phyloP scores from a whole-genome alignment of 768 basidiomycete genomes.

The Lentinula raphanica region DNA sequence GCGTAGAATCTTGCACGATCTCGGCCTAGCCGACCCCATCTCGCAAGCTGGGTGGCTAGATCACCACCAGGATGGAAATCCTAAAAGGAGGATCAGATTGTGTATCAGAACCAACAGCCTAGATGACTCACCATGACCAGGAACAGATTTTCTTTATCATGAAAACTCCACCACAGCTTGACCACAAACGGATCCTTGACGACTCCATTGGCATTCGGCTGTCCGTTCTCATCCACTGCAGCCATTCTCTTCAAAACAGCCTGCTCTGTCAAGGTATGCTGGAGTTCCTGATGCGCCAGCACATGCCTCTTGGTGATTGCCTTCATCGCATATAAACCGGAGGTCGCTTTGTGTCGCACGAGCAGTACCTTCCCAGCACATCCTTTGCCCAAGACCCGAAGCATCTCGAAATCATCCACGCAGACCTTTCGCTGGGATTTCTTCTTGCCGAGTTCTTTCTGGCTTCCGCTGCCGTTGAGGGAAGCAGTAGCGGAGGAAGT shows the following conservation, averaged over 20 bases:
- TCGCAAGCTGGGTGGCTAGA: slow-evolving; percentile 92
- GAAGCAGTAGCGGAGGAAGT: slow-evolving; percentile 2
- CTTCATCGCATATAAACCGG: slow-evolving; percentile 86
- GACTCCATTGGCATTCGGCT: background rate
- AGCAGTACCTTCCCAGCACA: slow-evolving; percentile 96
- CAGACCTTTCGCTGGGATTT: slow-evolving; percentile 69
- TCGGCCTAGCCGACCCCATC: slow-evolving; percentile 90
- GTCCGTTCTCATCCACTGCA: slow-evolving; percentile 46
- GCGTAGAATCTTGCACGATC: slow-evolving; percentile 96
- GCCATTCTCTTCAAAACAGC: slow-evolving; percentile 93
- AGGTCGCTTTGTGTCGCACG: slow-evolving; percentile 71
- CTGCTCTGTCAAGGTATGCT: slow-evolving; percentile 95
- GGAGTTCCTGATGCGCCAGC: slow-evolving; percentile 91
- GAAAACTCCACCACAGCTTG: slow-evolving; percentile 95
- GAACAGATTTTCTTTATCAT: slow-evolving; percentile 95
- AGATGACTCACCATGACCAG: slow-evolving; percentile 75
- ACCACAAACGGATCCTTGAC: slow-evolving; percentile 88
- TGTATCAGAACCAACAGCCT: slow-evolving; percentile 12
- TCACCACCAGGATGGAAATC: slow-evolving; percentile 97
- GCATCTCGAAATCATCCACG: slow-evolving; percentile 94
- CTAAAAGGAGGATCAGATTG: slow-evolving; percentile 25
- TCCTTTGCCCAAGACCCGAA: slow-evolving; percentile 93
- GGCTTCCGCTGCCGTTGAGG: slow-evolving; percentile 17
- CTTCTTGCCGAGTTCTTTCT: slow-evolving; percentile 28
- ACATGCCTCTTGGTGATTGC: slow-evolving; percentile 98